Base-by-base conservation (phyloP, 805 yeast species). In the Suhomyces sp. region DNA sequence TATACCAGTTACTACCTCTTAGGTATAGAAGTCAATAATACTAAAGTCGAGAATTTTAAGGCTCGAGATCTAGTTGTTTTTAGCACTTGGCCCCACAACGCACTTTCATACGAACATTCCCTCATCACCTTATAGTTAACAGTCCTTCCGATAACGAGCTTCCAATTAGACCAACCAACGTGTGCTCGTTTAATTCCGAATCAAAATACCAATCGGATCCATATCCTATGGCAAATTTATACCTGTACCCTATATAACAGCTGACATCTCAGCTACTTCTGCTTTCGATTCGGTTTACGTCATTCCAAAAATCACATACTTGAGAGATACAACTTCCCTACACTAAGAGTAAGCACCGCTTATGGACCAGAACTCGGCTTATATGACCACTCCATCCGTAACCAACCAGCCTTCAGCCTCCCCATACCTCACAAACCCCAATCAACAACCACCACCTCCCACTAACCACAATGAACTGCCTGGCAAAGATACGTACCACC, bases 401-500 rank as follows among this genome's bases (percentile, higher is more conserved):
- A 21, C 22, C 12, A 37, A 37, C 22, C 41, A 37, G 22, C 41
- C 41, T n/a, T 37, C 41, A 17, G 22, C 12, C 17, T 37, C 41
- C 5, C 41, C 41, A 37, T 37, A 37, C 22, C 7, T 19, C 22
- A 19, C 41, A 17, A 37, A 9, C 13, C 41, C 41, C 22, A 37
- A 10, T 9, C 41, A 17, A 9, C 41, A n/a, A 10, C 41, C 22
- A 17, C 41, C 22, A 17, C 41, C 21, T 17, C 22, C 41, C 4
- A n/a, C 43, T 19, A 21, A 20, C 29, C 15, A 41, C 12, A 22
- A 41, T 22, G 44, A 22, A 12, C 29, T 13, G 20, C n/a, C 17
- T 3, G 29, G 29, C 17, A 22, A 41, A 0, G 78, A 78, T 59
- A 74, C 81, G 8, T 74, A 76, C 46, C 81, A 80, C 55, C 66